Percentiles rank a stretch among this genome's conserved stretches.
Conservation (phyloP, 2,329 filamentous ascomycete genomes). For the Cytospora mali region DNA sequence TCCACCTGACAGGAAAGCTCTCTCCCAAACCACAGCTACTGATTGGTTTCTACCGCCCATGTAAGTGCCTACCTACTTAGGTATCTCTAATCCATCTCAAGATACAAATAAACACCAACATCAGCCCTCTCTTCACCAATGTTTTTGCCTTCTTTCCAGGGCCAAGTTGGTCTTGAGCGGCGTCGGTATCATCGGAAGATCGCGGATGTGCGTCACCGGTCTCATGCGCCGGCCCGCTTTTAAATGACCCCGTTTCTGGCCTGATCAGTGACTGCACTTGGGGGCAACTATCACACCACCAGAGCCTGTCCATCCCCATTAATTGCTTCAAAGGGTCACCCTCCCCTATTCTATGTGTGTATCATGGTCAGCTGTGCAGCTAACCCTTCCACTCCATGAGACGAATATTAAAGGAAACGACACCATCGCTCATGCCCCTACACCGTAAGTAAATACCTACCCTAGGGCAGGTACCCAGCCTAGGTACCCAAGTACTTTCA, state of each 20-base stretch:
- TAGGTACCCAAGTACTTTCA: too few relatives aligned
- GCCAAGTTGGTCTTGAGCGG: not conserved
- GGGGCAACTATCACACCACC: constrained; percentile 13
- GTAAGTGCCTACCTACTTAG: not conserved
- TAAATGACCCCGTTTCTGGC: constrained; percentile 20
- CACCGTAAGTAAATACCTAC: not conserved
- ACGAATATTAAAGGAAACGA: not conserved
- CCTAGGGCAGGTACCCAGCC: too few relatives aligned
- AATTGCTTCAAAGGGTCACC: not conserved
- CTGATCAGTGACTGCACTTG: constrained; percentile 24
- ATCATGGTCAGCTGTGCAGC: not conserved
- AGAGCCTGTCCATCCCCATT: not conserved
- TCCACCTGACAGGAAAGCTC: constrained; percentile 5
- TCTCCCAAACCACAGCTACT: constrained; percentile 8
- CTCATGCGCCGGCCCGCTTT: constrained; percentile 25
- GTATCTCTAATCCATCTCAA: not conserved
- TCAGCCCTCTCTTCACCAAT: not conserved
- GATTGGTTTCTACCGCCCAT: constrained; percentile 9
- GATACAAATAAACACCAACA: not conserved
- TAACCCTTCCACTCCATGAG: not conserved
- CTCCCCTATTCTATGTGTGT: not conserved
- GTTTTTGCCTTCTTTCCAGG: not conserved
- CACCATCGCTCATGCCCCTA: not conserved
- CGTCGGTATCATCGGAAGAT: constrained; percentile 8
- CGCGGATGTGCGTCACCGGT: constrained; percentile 21